phyloP scores from a whole-genome alignment of 1,284 basidiomycete genomes.

The Amylostereum areolatum region DNA sequence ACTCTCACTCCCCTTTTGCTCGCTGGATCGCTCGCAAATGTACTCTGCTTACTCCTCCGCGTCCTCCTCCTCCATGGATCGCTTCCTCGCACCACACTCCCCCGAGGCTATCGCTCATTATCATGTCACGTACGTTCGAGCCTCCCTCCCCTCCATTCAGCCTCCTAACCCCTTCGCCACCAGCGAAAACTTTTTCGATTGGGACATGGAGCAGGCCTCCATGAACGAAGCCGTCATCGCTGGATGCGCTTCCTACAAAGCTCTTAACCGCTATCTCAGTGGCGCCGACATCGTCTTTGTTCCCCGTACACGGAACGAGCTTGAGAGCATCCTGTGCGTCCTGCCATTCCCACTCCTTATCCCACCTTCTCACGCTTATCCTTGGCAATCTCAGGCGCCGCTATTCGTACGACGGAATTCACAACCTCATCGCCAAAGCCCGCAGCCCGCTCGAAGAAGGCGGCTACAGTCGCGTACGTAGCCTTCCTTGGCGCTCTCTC shows the following conservation, averaged over 20 bases:
- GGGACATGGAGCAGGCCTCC: conserved; percentile 63
- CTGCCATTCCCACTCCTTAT: conserved; percentile 4
- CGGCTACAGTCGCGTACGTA: conserved; percentile 67
- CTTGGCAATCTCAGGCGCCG: conserved; percentile 20
- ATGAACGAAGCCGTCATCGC: conserved; percentile 69
- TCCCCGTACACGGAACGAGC: conserved; percentile 55
- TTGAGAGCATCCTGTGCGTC: conserved; percentile 67
- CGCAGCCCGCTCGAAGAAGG: conserved; percentile 58
- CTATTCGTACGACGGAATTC: conserved; percentile 73
- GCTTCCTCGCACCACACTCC: conserved; percentile 64
- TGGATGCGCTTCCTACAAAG: conserved; percentile 45
- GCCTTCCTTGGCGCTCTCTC: not conserved
- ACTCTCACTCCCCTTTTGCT: too few species aligned
- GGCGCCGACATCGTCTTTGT: conserved; percentile 60
- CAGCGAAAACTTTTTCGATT: conserved; percentile 61
- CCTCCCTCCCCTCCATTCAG: conserved; percentile 6
- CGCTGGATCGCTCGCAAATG: too few species aligned
- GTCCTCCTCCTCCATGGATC: conserved; percentile 43
- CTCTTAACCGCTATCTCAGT: conserved; percentile 31
- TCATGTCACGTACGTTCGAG: conserved; percentile 52
- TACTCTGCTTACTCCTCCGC: not conserved
- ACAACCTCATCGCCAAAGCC: conserved; percentile 68
- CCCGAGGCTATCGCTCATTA: conserved; percentile 68
- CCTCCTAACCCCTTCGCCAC: conserved; percentile 11
- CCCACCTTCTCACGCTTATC: conserved; percentile 1